Evolutionary conservation across 768 basidiomycete genomes (phyloP), one percentile per base, ranked within the genome.

Genomic region (Boletus sp.): DNA sequence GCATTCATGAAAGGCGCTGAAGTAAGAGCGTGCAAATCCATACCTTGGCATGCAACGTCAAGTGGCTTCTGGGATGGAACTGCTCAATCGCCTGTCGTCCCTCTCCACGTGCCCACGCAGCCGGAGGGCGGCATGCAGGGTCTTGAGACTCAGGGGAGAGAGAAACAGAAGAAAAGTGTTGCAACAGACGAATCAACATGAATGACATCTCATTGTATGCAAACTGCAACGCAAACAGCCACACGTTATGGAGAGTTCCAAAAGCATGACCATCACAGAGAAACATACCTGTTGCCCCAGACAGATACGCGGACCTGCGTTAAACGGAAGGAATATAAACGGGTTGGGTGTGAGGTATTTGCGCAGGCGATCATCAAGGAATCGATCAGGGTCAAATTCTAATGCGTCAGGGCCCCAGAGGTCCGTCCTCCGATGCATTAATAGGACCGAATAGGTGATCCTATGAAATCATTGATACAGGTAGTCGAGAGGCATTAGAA

Each of bases 251-350:
- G 3, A 56, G 12, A 54, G 41, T 29, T 20, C n/a, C 14, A 41
- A 65, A 50, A 49, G 24, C 1, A 12, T 11, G 35, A 44, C 6
- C 14, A 44, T 30, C 5, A 56, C 17, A 44, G 18, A 28, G 18
- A 29, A 0, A 65, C 71, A 15, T 50, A 70, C 73, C 64, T 77
- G 74, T 58, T 71, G 74, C 9, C 74, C 74, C 3, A 75, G 64
- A 48, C 74, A 75, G 51, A 74, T 74, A 9, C 73, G 63, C 15
- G 75, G 76, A 5, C 77, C 76, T 0, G 76, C 75, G 33, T 78
- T 77, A 52, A 77, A 77, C 1, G 76, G 77, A 17, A 78, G 59
- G 57, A 78, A 78, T 56, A 76, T 75, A 56, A 65, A 78, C 0
- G 76, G 76, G 45, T 78, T 78, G 1, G 75, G 69, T 8, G 60